Evolutionary conservation across 179 eudicot species (phyloP).

Genomic region (Heliamphora pulchella): DNA sequence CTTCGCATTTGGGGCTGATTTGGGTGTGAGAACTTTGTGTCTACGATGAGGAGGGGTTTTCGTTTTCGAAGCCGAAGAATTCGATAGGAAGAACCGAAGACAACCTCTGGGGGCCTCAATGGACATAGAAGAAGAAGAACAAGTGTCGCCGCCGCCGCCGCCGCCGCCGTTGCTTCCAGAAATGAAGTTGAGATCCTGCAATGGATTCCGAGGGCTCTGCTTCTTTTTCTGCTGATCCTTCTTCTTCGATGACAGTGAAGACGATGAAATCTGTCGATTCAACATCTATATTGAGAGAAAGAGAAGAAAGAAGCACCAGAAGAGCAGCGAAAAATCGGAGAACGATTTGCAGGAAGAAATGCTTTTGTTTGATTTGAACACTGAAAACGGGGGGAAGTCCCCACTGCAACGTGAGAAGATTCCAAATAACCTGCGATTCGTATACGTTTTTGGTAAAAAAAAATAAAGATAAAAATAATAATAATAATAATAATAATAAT

Average conservation of each 20-base stretch:
- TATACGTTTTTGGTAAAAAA: too few species aligned
- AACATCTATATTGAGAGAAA: background rate
- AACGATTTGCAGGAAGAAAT: too few species aligned
- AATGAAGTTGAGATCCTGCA: slow-evolving; percentile 16
- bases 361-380: too few species aligned
- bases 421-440: too few species aligned
- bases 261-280: slow-evolving; percentile 13
- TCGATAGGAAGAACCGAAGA: slow-evolving; percentile 18
- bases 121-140: slow-evolving; percentile 18
- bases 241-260: background rate
- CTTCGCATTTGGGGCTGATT: slow-evolving; percentile 7
- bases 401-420: too few species aligned
- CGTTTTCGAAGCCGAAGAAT: slow-evolving; percentile 2
- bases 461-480: too few species aligned
- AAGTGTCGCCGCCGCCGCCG: background rate
- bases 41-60: slow-evolving; percentile 5
- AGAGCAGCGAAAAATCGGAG: background rate
- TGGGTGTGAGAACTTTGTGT: slow-evolving; percentile 2
- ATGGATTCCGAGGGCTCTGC: background rate
- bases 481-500: too few species aligned
- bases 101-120: slow-evolving; percentile 19
- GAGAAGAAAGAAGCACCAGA: background rate
- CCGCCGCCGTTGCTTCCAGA: background rate
- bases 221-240: slow-evolving; percentile 9
- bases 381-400: too few species aligned